Base-by-base conservation (phyloP, 768 basidiomycete genomes). In the Mycena floridula region DNA sequence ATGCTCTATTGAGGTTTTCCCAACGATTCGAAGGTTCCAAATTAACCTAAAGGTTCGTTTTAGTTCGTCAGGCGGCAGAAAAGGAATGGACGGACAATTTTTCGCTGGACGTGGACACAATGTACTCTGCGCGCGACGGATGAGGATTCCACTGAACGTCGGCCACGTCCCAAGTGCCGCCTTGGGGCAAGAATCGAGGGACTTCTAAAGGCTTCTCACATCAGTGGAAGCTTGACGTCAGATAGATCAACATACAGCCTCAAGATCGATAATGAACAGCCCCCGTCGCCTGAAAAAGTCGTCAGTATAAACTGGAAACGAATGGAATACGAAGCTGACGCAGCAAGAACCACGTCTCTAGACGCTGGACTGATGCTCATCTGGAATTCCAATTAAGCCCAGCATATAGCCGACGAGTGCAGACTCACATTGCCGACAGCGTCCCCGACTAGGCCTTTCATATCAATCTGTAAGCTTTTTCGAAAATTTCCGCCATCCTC, bases 121-220 rank as follows among this genome's bases (percentile, higher is more conserved):
- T 85, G 56, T 90, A 90, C 48, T 92, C 80, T 26, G 81, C 78
- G 12, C 81, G 74, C 25, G 73, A 69, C 2, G 72, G 74, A 54
- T 93, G 91, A 1, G 91, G 91, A 50, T 91, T 92, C 91, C 90
- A 94, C 52, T 90, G 88, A 0, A 92, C 87, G 55, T 93, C 89
- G 1, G 89, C 87, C 9, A 96, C 92, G 54, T 95, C 89, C 91
- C 93, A 97, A 5, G 89, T 90, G 1, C 93, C 94, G 2, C 92
- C 91, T 64, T 99, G 94, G 12, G 95, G 95, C 7, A 99, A 74
- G 59, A 95, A 97, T 11, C 95, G 77, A 20, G 96, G 96, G 0
- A 92, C 76, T 50, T 89, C 82, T 15, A 89, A 70, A 1, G 91
- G 90, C n/a, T n/a, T n/a, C n/a, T n/a, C n/a, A n/a, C n/a, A n/a